phyloP scores from a whole-genome alignment of 148 eudicot species.

The Heliamphora exappendiculata region DNA sequence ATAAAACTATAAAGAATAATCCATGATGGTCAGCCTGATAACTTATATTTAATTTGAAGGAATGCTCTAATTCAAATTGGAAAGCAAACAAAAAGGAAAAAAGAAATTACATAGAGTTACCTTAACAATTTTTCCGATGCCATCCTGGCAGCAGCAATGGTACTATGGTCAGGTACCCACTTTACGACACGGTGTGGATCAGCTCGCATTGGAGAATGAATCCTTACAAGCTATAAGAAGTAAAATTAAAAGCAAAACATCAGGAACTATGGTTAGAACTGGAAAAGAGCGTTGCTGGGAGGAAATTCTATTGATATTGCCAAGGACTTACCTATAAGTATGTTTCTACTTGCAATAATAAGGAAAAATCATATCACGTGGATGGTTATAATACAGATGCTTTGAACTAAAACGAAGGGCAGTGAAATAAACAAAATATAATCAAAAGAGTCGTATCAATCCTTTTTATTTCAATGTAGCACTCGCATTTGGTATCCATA shows the following conservation, averaged over 20 bases:
- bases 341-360: background rate
- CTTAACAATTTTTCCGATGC: constrained; percentile 74
- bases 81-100: constrained; percentile 1
- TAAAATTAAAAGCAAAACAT: background rate
- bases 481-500: constrained; percentile 1
- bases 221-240: constrained; percentile 63
- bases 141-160: constrained; percentile 62
- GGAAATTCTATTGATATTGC: too few relatives aligned
- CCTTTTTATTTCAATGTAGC: background rate
- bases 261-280: background rate
- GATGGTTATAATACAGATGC: background rate
- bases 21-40: background rate
- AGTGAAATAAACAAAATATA: background rate
- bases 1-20: background rate
- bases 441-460: background rate
- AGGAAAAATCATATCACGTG: constrained; percentile 1
- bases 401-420: background rate
- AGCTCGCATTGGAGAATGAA: constrained; percentile 94
- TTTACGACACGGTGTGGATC: constrained; percentile 80
- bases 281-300: background rate
- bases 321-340: too few relatives aligned
- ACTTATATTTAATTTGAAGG: background rate
- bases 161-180: constrained; percentile 63
- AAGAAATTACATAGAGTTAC: constrained; percentile 31
- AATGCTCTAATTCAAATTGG: background rate